Conservation (phyloP, 176 grass and related monocot genomes). For the Alopecurus myosuroides region DNA sequence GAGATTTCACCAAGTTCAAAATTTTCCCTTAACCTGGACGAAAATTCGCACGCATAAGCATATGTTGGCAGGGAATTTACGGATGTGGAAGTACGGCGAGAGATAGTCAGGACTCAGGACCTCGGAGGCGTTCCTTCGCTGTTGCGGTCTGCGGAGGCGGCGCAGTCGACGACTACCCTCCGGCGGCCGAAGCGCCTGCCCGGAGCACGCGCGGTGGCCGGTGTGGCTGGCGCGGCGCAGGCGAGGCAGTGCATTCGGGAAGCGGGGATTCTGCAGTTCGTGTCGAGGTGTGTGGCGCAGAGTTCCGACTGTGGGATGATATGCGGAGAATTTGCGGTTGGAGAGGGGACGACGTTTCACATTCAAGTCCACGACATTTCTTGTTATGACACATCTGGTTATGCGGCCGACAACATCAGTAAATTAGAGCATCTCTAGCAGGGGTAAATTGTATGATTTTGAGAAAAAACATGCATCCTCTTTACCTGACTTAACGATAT, state of each 20-base stretch:
- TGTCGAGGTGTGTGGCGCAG: conserved; percentile 1
- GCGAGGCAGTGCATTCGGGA: conserved; percentile 35
- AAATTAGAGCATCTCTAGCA: too few relatives aligned
- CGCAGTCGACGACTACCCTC: conserved; percentile 27
- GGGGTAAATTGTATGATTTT: too few relatives aligned
- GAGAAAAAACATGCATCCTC: too few relatives aligned
- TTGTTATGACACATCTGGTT: neutral
- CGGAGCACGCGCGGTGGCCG: conserved; percentile 10
- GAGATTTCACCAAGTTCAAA: conserved; percentile 38
- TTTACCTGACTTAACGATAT: too few relatives aligned
- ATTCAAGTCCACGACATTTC: neutral
- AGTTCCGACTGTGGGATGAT: neutral
- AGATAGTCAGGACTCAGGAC: conserved; percentile 1
- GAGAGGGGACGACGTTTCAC: neutral
- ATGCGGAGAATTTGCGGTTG: neutral
- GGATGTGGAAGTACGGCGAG: neutral
- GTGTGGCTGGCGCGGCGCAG: conserved; percentile 22
- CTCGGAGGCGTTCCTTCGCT: conserved; percentile 21
- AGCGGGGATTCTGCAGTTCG: neutral
- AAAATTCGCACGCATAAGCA: neutral
- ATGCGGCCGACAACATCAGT: neutral
- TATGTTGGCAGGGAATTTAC: neutral
- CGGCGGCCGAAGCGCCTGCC: conserved; percentile 27
- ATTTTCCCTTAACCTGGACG: conserved; percentile 39
- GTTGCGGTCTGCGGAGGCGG: conserved; percentile 22